Percentiles rank a stretch among this genome's conserved stretches.
These are phyloP conservation scores for Magnolia officinalis DNA, from an alignment of 164 flowering plant genomes.

Conservation along the genomic window DNA sequence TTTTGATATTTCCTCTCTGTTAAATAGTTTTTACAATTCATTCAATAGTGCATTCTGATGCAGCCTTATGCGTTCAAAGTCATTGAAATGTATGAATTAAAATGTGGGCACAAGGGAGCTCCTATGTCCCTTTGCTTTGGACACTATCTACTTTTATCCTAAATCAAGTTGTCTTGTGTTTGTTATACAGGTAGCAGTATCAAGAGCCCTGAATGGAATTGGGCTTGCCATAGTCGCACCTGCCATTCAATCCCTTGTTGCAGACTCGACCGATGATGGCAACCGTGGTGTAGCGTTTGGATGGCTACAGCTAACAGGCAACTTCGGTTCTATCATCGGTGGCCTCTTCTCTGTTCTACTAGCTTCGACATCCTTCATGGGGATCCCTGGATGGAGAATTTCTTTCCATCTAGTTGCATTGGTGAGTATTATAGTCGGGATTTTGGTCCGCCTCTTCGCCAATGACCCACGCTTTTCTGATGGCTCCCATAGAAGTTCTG, in stretches of 20 bases:
- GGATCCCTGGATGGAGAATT: conserved; percentile 86
- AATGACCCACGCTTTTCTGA: conserved; percentile 61
- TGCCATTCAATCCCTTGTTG: conserved; percentile 86
- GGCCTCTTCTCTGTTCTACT: conserved; percentile 68
- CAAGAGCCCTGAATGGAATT: conserved; percentile 84
- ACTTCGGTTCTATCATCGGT: conserved; percentile 75
- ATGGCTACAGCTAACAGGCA: conserved; percentile 84
- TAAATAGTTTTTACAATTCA: too few relatives aligned
- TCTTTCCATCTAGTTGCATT: conserved; percentile 74
- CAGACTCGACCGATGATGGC: conserved; percentile 77
- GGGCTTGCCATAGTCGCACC: conserved; percentile 90
- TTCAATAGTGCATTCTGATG: too few relatives aligned
- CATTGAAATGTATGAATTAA: too few relatives aligned
- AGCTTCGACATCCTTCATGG: conserved; percentile 67
- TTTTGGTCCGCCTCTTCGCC: conserved; percentile 59
- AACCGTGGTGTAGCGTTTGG: conserved; percentile 87
- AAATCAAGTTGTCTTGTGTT: background rate
- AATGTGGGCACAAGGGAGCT: too few relatives aligned
- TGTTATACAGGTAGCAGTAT: conserved; percentile 63
- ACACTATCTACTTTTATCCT: background rate
- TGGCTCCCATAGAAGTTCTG: conserved; percentile 11
- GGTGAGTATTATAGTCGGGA: conserved; percentile 63
- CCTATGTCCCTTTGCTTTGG: too few relatives aligned
- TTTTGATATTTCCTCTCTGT: too few relatives aligned
- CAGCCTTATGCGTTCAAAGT: too few relatives aligned